phyloP scores from a whole-genome alignment of 805 yeast genomes.

The Sugiyamaella mastotermitis region DNA sequence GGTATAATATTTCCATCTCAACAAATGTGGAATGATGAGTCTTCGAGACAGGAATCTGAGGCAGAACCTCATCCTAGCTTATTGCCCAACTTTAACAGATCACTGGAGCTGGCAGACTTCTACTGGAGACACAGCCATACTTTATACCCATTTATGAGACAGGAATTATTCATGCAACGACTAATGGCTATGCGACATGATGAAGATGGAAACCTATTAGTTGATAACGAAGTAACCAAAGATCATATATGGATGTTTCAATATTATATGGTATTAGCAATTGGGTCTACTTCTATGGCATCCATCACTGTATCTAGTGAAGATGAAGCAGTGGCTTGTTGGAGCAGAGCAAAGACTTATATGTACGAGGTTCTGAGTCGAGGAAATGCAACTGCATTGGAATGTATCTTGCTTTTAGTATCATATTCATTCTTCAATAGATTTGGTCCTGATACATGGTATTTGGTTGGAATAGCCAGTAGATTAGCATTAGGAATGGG shows the following conservation, averaged over 20 bases:
- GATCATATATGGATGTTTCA: constrained; percentile 34
- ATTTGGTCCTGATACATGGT: constrained; percentile 46
- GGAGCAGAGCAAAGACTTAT: constrained; percentile 37
- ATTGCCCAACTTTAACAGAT: constrained; percentile 12
- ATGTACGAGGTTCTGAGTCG: constrained; percentile 34
- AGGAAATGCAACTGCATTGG: constrained; percentile 37
- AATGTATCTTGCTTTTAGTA: constrained; percentile 39
- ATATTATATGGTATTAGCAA: constrained; percentile 47
- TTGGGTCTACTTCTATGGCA: constrained; percentile 47
- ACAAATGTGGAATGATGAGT: background rate
- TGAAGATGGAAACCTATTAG: constrained; percentile 3
- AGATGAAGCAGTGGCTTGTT: constrained; percentile 34
- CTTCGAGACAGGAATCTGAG: too few species aligned
- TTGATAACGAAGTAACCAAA: constrained; percentile 2
- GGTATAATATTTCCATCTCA: constrained; percentile 10
- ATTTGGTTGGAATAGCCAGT: constrained; percentile 42
- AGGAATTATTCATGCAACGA: constrained; percentile 10
- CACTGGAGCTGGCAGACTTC: constrained; percentile 14
- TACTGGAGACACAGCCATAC: constrained; percentile 22
- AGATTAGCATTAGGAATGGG: constrained; percentile 42
- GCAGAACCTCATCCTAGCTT: too few species aligned
- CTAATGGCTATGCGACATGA: background rate
- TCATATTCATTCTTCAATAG: constrained; percentile 48
- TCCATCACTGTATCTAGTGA: constrained; percentile 17
- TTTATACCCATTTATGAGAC: constrained; percentile 16